Conservation (phyloP, 768 basidiomycete species). For the Rhodotorula kratochvilovae region DNA sequence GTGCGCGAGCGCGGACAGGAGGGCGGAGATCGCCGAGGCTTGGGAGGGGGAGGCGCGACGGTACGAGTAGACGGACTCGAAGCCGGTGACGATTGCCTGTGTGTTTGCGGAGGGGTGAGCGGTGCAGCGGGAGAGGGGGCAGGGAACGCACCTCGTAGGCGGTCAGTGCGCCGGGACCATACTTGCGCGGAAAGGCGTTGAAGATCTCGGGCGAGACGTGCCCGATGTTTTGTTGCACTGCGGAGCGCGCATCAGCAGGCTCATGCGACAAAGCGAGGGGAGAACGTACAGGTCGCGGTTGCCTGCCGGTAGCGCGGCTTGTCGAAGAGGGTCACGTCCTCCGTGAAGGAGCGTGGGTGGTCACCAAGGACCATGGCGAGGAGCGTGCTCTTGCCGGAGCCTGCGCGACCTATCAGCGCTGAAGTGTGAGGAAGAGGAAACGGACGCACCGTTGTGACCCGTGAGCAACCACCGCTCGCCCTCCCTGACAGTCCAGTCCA, state of each 20-base stretch:
- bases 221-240: conserved; percentile 64
- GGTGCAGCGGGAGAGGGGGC: background rate
- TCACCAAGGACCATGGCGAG: conserved; percentile 85
- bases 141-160: conserved; percentile 54
- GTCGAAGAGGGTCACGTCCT: conserved; percentile 61
- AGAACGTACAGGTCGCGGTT: conserved; percentile 52
- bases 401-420: conserved; percentile 48
- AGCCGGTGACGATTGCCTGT: conserved; percentile 84
- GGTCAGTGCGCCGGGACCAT: conserved; percentile 27
- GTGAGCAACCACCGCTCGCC: conserved; percentile 87
- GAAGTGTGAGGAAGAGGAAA: too few species aligned
- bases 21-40: conserved; percentile 53
- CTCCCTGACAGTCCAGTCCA: conserved; percentile 74
- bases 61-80: conserved; percentile 72
- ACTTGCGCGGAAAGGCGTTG: conserved; percentile 69
- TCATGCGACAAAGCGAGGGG: background rate
- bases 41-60: conserved; percentile 53
- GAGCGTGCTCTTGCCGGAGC: conserved; percentile 92
- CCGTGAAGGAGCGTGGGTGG: conserved; percentile 89
- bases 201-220: conserved; percentile 83
- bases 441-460: conserved; percentile 76
- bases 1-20: conserved; percentile 59
- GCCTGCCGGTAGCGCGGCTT: conserved; percentile 62
- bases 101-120: conserved; percentile 49
- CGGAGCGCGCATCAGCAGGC: conserved; percentile 28